These are phyloP conservation scores for Ceratobasidium sp. DNA, from an alignment of 1,284 basidiomycete species.

Conservation along the genomic window DNA sequence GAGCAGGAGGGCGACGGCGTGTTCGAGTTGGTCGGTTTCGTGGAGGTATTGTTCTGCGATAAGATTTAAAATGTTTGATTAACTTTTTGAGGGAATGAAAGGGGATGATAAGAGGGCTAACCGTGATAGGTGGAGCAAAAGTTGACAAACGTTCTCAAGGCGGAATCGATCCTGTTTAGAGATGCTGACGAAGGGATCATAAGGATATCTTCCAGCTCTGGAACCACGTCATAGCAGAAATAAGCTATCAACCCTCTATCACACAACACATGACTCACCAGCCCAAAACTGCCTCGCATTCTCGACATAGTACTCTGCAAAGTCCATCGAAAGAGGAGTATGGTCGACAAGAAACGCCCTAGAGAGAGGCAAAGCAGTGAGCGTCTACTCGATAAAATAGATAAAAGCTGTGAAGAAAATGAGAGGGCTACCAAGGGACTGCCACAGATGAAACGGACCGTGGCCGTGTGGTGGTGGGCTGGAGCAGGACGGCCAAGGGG, in stretches of 20 bases:
- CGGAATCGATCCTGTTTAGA: conserved; percentile 81
- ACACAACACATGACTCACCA: conserved; percentile 65
- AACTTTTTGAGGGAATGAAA: background rate
- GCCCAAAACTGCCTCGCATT: conserved; percentile 89
- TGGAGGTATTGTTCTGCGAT: conserved; percentile 84
- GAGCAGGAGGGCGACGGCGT: conserved; percentile 81
- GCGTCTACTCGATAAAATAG: background rate
- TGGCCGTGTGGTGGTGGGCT: background rate
- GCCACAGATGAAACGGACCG: background rate
- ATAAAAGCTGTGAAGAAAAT: background rate
- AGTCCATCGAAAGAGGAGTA: conserved; percentile 21
- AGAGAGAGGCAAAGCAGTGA: background rate
- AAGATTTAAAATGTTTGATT: background rate
- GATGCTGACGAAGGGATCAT: conserved; percentile 73
- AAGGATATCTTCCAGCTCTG: conserved; percentile 89
- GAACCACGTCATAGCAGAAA: conserved; percentile 32
- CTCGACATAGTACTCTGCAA: conserved; percentile 73
- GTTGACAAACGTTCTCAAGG: conserved; percentile 80
- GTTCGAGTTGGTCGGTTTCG: conserved; percentile 82
- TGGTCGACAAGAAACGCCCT: background rate
- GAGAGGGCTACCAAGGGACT: background rate
- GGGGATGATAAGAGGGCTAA: conserved; percentile 59
- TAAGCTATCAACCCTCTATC: conserved; percentile 4
- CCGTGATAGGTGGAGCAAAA: conserved; percentile 89
- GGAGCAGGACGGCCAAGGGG: background rate